These are phyloP conservation scores for Pelargonium nanum DNA, from an alignment of 345 rosid species.

Conservation along the genomic window DNA sequence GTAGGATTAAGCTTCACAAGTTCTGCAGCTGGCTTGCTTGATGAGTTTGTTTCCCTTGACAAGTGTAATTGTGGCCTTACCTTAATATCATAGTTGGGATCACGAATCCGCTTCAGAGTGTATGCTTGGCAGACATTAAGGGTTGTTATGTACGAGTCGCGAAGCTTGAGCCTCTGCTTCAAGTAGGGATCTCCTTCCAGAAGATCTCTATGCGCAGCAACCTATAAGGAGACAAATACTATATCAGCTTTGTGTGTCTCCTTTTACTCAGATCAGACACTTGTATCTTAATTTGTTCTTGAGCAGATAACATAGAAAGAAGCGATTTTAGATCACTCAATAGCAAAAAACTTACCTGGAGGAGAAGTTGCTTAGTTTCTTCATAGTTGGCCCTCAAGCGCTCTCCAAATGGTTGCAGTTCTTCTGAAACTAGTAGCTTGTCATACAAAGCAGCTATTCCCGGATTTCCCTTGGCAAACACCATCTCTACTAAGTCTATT, in stretches of 20 bases:
- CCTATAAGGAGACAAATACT: conserved; percentile 20
- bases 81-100: conserved; percentile 62
- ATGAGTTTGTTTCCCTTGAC: conserved; percentile 65
- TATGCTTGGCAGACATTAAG: conserved; percentile 87
- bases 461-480: conserved; percentile 94
- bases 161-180: conserved; percentile 85
- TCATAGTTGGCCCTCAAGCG: conserved; percentile 51
- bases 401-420: conserved; percentile 68
- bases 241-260: no score
- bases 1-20: conserved; percentile 77
- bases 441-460: conserved; percentile 84
- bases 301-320: no score
- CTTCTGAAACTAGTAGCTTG: conserved; percentile 75
- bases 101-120: conserved; percentile 77
- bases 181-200: conserved; percentile 95
- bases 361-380: conserved; percentile 68
- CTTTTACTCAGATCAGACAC: no score
- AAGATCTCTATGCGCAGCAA: conserved; percentile 77
- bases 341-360: conserved; percentile 74
- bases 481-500: conserved; percentile 90
- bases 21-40: conserved; percentile 68
- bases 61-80: conserved; percentile 60
- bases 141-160: conserved; percentile 85
- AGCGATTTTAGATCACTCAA: no score
- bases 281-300: no score